Evolutionary conservation across 345 rosid genomes (phyloP).

Genomic region (Rhizophora mangle): DNA sequence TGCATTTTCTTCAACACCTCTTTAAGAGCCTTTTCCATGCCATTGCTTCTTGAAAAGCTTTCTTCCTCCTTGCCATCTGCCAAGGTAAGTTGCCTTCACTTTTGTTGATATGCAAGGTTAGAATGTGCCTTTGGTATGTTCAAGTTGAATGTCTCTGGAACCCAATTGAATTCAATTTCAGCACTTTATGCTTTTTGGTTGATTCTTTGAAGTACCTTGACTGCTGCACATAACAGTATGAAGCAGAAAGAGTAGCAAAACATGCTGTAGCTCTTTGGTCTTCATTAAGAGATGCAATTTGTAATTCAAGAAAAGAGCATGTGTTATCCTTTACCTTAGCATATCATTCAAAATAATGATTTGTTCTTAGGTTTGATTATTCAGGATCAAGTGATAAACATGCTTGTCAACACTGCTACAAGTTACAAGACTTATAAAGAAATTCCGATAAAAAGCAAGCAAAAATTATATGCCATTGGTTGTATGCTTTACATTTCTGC

Average conservation of each 20-base stretch:
- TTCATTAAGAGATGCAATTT: conserved; percentile 56
- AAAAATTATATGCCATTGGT: conserved; percentile 54
- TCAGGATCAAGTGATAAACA: conserved; percentile 54
- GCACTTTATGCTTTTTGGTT: conserved; percentile 42
- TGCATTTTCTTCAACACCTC: conserved; percentile 79
- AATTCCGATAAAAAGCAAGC: conserved; percentile 51
- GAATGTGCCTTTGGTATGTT: too few species aligned
- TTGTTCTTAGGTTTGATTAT: conserved; percentile 49
- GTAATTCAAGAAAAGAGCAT: conserved; percentile 43
- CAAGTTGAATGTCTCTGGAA: too few species aligned
- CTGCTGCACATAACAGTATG: conserved; percentile 58
- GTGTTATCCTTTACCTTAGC: conserved; percentile 38
- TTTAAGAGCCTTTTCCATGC: conserved; percentile 85
- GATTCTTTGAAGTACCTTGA: conserved; percentile 82
- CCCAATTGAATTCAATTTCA: neutral
- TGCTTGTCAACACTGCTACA: conserved; percentile 46
- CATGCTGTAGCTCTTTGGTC: conserved; percentile 69
- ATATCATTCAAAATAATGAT: conserved; percentile 49
- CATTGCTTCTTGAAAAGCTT: conserved; percentile 87
- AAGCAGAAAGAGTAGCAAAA: conserved; percentile 56
- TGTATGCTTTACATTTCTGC: conserved; percentile 61
- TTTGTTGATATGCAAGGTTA: conserved; percentile 3
- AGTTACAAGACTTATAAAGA: conserved; percentile 39
- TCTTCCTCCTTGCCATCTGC: conserved; percentile 80
- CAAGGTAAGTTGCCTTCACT: conserved; percentile 50